A percentile compares a stretch with the other conserved stretches of the same genome.
Evolutionary conservation across 768 basidiomycete species (phyloP).

Genomic region (Daedaleopsis nitida): DNA sequence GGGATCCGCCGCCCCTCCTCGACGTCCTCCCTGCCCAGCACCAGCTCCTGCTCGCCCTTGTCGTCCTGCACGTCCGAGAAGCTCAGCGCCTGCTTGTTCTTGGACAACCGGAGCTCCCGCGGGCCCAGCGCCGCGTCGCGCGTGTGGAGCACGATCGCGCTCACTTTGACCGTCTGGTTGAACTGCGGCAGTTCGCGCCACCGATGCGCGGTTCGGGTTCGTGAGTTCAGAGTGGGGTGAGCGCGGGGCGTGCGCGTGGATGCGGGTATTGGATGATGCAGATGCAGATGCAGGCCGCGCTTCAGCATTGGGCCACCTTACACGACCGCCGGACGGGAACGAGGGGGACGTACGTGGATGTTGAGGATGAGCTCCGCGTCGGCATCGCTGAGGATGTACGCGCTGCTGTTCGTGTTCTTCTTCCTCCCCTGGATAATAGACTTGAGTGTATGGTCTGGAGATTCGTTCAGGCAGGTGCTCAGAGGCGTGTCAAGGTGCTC

Average conservation of each 20-base stretch:
- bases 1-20: conserved; percentile 48
- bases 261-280: no score
- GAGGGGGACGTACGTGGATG: conserved; percentile 52
- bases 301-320: no score
- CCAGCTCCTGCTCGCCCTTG: conserved; percentile 54
- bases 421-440: conserved; percentile 48
- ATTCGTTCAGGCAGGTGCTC: conserved; percentile 73
- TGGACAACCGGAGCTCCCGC: conserved; percentile 59
- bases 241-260: no score
- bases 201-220: neutral
- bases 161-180: conserved; percentile 67
- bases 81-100: conserved; percentile 59
- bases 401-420: conserved; percentile 41
- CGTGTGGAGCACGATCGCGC: conserved; percentile 55
- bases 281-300: no score
- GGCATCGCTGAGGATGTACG: conserved; percentile 64
- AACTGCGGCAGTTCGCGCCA: conserved; percentile 50
- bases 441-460: conserved; percentile 49
- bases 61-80: conserved; percentile 67
- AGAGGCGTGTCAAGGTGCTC: conserved; percentile 61
- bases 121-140: conserved; percentile 49
- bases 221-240: no score
- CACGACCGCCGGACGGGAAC: neutral
- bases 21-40: conserved; percentile 51
- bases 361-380: conserved; percentile 68